Evolutionary conservation across 2,329 filamentous ascomycete species (phyloP).

Genomic region (Penicillium brasilianum): DNA sequence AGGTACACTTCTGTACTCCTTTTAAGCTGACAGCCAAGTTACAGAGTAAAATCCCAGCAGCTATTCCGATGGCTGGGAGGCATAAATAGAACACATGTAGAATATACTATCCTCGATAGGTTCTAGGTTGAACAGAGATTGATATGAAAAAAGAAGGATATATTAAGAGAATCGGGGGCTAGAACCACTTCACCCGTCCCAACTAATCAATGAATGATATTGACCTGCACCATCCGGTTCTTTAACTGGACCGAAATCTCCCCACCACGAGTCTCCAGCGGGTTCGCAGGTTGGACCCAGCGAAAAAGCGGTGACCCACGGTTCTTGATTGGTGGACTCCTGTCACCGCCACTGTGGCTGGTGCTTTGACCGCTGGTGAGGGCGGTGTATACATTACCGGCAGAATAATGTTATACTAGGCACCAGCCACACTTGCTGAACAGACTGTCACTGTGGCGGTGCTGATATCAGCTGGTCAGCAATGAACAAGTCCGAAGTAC

Average conservation of each 20-base stretch:
- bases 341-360: conserved; percentile 43
- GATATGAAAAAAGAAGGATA: neutral
- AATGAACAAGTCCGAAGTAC: neutral
- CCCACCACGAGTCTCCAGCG: no score
- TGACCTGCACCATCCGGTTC: neutral
- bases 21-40: neutral
- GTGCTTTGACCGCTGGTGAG: neutral
- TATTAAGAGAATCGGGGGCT: conserved; percentile 3
- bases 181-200: neutral
- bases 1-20: neutral
- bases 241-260: neutral
- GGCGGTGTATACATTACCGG: neutral
- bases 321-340: conserved; percentile 31
- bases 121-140: neutral
- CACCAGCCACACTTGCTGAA: conserved; percentile 6
- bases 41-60: neutral
- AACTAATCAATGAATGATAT: neutral
- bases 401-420: neutral
- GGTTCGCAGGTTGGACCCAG: neutral
- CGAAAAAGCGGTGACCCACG: conserved; percentile 40
- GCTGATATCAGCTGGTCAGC: neutral
- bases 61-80: neutral
- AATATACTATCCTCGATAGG: neutral
- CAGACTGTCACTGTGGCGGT: conserved; percentile 20
- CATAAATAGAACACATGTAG: neutral